Conservation (phyloP, 768 basidiomycete genomes). For the Tephrocybe rancida region DNA sequence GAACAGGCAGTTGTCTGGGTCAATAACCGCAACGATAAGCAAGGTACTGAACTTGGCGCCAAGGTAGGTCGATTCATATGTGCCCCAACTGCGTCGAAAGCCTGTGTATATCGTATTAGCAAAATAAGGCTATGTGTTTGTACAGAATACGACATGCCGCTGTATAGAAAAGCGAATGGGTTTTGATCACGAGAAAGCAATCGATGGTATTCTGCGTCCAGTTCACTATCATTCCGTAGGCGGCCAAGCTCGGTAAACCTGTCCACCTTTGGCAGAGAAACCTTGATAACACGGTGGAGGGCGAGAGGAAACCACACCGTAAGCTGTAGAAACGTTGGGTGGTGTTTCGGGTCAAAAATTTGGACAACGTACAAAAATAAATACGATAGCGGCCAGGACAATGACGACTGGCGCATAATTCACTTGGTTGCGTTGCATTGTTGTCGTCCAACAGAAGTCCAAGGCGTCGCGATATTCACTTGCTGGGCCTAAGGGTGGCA, state of each 20-base stretch:
- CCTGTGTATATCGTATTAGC: conserved; percentile 35
- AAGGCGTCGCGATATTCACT: conserved; percentile 60
- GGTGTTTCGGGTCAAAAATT: neutral
- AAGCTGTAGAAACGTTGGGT: conserved; percentile 38
- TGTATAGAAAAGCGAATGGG: conserved; percentile 73
- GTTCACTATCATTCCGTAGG: conserved; percentile 50
- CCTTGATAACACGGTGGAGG: conserved; percentile 55
- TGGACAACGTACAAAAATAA: conserved; percentile 48
- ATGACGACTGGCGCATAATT: conserved; percentile 70
- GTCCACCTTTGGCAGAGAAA: conserved; percentile 66
- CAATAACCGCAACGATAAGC: conserved; percentile 64
- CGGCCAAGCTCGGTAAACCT: conserved; percentile 73
- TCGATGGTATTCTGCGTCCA: conserved; percentile 73
- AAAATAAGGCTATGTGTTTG: conserved; percentile 1
- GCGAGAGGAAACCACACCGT: conserved; percentile 73
- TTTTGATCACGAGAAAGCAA: conserved; percentile 63
- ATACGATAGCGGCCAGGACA: conserved; percentile 53
- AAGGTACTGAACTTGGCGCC: conserved; percentile 71
- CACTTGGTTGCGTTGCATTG: conserved; percentile 67
- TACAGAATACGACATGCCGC: conserved; percentile 40
- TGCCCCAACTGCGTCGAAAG: conserved; percentile 70
- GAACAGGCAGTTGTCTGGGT: conserved; percentile 75
- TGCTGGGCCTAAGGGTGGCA: conserved; percentile 56
- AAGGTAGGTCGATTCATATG: conserved; percentile 66
- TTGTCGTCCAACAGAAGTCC: conserved; percentile 82